Percentiles rank a stretch among this genome's conserved stretches.
Evolutionary conservation across 2,329 filamentous ascomycete species (phyloP).

Genomic region (Nothopassalora personata): DNA sequence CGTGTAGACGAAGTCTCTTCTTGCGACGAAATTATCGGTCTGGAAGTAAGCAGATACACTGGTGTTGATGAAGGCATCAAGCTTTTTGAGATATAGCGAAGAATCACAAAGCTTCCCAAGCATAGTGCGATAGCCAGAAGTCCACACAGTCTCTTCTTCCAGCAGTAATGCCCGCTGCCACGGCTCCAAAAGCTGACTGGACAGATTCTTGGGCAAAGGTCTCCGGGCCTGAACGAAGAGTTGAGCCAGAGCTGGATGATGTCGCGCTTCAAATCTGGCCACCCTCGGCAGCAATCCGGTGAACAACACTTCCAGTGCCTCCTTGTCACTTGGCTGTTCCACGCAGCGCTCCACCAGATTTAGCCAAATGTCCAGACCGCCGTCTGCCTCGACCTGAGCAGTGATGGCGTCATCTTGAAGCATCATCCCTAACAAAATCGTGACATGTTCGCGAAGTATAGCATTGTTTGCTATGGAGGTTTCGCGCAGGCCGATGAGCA

Average conservation of each 20-base stretch:
- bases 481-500: conserved; percentile 14
- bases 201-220: conserved; percentile 16
- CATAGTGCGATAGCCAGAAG: conserved; percentile 12
- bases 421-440: conserved; percentile 14
- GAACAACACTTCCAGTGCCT: conserved; percentile 14
- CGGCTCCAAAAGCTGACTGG: conserved; percentile 16
- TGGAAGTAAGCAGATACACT: conserved; percentile 21
- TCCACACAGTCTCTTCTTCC: conserved; percentile 20
- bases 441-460: conserved; percentile 21
- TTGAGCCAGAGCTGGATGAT: conserved; percentile 20
- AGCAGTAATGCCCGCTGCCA: conserved; percentile 21
- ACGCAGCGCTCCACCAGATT: conserved; percentile 15
- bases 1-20: conserved; percentile 18
- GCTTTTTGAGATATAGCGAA: conserved; percentile 12
- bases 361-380: conserved; percentile 13
- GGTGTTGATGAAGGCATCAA: conserved; percentile 19
- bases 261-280: conserved; percentile 17
- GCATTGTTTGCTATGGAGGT: conserved; percentile 13
- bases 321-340: conserved; percentile 8
- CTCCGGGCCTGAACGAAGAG: conserved; percentile 21
- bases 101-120: conserved; percentile 18
- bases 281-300: conserved; percentile 8
- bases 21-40: conserved; percentile 10
- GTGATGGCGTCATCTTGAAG: conserved; percentile 11
- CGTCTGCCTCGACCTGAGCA: conserved; percentile 12